phyloP scores from a whole-genome alignment of 31 red algal genomes.

The Odonthalia washingtoniensis region DNA sequence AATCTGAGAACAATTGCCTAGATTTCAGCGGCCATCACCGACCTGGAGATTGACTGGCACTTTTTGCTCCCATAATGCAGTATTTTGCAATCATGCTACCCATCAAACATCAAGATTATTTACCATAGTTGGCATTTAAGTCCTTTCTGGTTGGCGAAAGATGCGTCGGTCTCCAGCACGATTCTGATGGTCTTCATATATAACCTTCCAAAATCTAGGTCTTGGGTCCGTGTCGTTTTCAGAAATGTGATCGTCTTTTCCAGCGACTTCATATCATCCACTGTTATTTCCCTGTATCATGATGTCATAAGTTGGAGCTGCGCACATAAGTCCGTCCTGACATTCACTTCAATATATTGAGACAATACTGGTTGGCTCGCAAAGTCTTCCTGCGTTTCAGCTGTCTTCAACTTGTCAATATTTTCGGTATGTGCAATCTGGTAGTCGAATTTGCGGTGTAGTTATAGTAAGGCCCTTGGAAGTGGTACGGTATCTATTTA shows the following conservation, averaged over 20 bases:
- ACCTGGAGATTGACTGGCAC: background rate
- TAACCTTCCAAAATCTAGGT: background rate
- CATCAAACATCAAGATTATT: background rate
- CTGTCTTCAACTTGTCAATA: too few species aligned
- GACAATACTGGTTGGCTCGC: too few species aligned
- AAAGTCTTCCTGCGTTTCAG: too few species aligned
- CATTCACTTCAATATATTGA: too few species aligned
- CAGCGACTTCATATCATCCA: background rate
- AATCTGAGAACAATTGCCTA: background rate
- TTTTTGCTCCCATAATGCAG: background rate
- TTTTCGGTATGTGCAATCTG: too few species aligned
- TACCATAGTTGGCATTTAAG: background rate
- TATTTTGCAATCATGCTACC: background rate
- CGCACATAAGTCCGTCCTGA: too few species aligned
- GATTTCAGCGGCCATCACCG: background rate
- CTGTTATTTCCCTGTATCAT: background rate
- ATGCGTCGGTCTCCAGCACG: background rate
- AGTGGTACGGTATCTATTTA: too few species aligned
- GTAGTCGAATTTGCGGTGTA: too few species aligned
- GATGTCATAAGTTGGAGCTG: too few species aligned
- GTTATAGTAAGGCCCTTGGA: too few species aligned
- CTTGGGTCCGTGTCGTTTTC: background rate
- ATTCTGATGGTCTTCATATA: background rate
- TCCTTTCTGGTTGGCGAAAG: constrained; percentile 5
- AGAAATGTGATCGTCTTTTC: background rate